Evolutionary conservation across 495 filamentous ascomycete genomes (phyloP).

Genomic region (Chaetomium tenue): DNA sequence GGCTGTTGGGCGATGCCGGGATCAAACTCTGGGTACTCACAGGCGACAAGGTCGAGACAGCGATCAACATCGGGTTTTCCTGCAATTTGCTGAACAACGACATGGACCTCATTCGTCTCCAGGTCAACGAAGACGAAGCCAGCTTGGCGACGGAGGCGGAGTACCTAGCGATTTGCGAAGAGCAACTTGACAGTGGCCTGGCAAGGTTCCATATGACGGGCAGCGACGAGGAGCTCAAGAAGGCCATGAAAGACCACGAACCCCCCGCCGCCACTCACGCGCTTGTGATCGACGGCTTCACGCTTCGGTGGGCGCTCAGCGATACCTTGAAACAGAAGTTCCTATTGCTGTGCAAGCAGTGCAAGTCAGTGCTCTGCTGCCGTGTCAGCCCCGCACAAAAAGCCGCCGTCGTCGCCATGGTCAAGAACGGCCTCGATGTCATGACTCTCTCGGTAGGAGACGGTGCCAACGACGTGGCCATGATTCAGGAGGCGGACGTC

Average conservation of each 20-base stretch:
- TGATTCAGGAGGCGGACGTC: slow-evolving; percentile 99
- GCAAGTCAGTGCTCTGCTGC: slow-evolving; percentile 94
- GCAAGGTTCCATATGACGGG: slow-evolving; percentile 75
- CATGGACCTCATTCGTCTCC: slow-evolving; percentile 94
- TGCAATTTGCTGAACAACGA: slow-evolving; percentile 96
- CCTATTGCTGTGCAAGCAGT: slow-evolving; percentile 93
- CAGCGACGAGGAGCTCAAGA: slow-evolving; percentile 79
- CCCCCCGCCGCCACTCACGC: slow-evolving; percentile 86
- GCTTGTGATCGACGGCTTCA: slow-evolving; percentile 95
- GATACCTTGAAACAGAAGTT: slow-evolving; percentile 86
- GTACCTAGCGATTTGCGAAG: slow-evolving; percentile 57
- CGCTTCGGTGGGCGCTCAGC: slow-evolving; percentile 83
- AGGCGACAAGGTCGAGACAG: slow-evolving; percentile 98
- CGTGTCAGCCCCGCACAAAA: slow-evolving; percentile 97
- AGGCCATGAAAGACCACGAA: slow-evolving; percentile 75
- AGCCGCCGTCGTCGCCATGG: slow-evolving; percentile 91
- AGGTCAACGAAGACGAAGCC: slow-evolving; percentile 69
- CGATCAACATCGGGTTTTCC: slow-evolving; percentile 99
- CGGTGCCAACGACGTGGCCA: slow-evolving; percentile 97
- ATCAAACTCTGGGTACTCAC: slow-evolving; percentile 99
- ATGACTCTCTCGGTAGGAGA: slow-evolving; percentile 97
- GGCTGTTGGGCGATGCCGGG: slow-evolving; percentile 84
- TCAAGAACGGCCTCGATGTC: slow-evolving; percentile 90
- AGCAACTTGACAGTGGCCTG: slow-evolving; percentile 71
- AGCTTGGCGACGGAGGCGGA: slow-evolving; percentile 37